Base-by-base conservation (phyloP, 1,284 basidiomycete genomes). In the Cryptococcus depauperatus region DNA sequence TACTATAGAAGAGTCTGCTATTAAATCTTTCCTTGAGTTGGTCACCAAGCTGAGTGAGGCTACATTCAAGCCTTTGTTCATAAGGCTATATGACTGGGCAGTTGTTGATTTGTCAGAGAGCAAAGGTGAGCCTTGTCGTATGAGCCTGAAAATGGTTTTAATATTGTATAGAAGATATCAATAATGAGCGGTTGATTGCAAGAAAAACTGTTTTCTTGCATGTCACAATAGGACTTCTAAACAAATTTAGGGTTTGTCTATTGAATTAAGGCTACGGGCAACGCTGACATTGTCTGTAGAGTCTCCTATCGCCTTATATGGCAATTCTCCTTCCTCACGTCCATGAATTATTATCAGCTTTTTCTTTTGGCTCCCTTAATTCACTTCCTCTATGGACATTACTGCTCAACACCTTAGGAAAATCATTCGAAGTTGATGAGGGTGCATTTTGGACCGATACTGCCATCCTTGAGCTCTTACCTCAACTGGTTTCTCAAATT, bases 1-100 rank as follows among this genome's bases (percentile, higher is more conserved):
- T 30, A 46, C 44, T 23, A 61, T 76, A 48, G 76, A 76, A 59
- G 64, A 66, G 35, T 67, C 66, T 29, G 68, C 73, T 2, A 67
- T 89, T 50, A 71, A 76, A 2, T 82, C 89, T 3, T 97, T 95
- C 76, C 75, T 85, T 19, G 84, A 92, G 63, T 74, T 97, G 14
- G 86, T 92, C 9, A 80, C 90, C 52, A 96, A 96, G 71, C 76
- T 99, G 42, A 96, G 93, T 61, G 95, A 98, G 62, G 79, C 82
- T 0, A 79, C 84, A 0, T 97, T 99, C 81, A 81, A 82, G 56
- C 93, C 93, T 2, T 73, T 97, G 16, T 95, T 96, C 76, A 80
- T 91, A 50, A 82, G 83, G 51, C 72, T 92, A 54, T 92, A 88
- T 62, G 93, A 99, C 67, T 99, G 95, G 93, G 90, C 90, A 0